Base-by-base conservation (phyloP, 768 basidiomycete species). In the Leucocoprinus birnbaumii region DNA sequence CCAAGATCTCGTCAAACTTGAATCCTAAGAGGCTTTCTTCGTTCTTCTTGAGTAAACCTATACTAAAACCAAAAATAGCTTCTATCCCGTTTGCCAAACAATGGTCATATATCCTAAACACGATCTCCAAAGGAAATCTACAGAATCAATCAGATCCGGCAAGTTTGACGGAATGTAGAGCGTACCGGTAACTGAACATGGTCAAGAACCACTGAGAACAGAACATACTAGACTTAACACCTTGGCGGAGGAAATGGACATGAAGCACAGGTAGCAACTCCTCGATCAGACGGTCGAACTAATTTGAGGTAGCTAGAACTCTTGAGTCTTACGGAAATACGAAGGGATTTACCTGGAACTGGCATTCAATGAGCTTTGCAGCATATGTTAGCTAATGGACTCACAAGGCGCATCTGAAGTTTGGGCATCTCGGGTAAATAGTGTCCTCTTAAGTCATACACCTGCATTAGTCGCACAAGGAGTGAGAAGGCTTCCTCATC, bases 401-500 rank as follows among this genome's bases (percentile, higher is more conserved):
- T 73, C 66, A 91, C 89, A 57, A 99, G 80, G 19, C 96, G 91
- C 41, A 94, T 73, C 66, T 98, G 97, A 4, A 99, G 69, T 61
- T 94, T 96, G 0, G 97, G 97, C 97, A 99, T 99, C 65, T 99
- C 96, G 3, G 97, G 95, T n/a, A 98, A 77, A 72, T 94, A 99
- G 71, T 98, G 96, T 1, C 94, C 94, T 42, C 96, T 85, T 2
- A 98, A 78, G 68, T 96, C 95, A 66, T 99, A 98, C 1, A 95
- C 90, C 57, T 97, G 79, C 97, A 98, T 98, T 14, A 99, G 71
- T 51, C 97, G 80, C 25, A 98, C 94, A 9, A 98, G 80, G 10
- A 98, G 82, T 59, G 90, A 96, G 69, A 99, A 99, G 0, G 96
- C 96, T 71, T 98, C 96, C 73, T 99, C 97, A 59, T 98, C 97